Percentiles rank a stretch among this genome's conserved stretches.
Conservation (phyloP, 306 rosid species). For the Quercus ilex region DNA sequence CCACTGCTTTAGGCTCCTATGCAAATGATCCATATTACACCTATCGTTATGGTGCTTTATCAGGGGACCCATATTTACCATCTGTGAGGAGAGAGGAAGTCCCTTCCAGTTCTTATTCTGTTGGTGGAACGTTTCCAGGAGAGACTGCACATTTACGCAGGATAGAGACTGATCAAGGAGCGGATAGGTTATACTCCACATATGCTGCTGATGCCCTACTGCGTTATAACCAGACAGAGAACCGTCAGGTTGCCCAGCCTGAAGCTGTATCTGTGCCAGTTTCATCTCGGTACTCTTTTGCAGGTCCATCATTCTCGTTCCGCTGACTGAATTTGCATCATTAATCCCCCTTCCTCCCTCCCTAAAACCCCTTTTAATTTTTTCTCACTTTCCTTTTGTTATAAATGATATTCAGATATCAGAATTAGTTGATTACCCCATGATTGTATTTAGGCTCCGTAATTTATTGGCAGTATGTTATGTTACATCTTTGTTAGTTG, state of each 20-base stretch:
- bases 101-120: conserved; percentile 33
- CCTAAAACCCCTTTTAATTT: too few species aligned
- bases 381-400: not conserved
- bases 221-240: conserved; percentile 31
- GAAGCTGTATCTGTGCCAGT: conserved; percentile 41
- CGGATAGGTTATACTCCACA: conserved; percentile 52
- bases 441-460: not conserved
- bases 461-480: not conserved
- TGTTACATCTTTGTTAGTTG: too few species aligned
- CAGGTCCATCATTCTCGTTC: conserved; percentile 49
- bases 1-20: conserved; percentile 14
- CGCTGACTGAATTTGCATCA: conserved; percentile 31
- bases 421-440: not conserved
- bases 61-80: conserved; percentile 41
- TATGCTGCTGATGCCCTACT: conserved; percentile 49
- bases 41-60: conserved; percentile 32
- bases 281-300: conserved; percentile 65
- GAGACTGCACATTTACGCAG: conserved; percentile 37
- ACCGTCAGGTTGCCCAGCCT: conserved; percentile 18
- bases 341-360: not conserved
- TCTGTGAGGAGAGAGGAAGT: conserved; percentile 47
- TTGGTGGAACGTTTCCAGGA: conserved; percentile 31
- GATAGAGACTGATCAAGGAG: conserved; percentile 34
- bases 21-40: conserved; percentile 37
- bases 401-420: not conserved